Conservation (phyloP, 768 basidiomycete genomes). For the Tylopilus sp. region DNA sequence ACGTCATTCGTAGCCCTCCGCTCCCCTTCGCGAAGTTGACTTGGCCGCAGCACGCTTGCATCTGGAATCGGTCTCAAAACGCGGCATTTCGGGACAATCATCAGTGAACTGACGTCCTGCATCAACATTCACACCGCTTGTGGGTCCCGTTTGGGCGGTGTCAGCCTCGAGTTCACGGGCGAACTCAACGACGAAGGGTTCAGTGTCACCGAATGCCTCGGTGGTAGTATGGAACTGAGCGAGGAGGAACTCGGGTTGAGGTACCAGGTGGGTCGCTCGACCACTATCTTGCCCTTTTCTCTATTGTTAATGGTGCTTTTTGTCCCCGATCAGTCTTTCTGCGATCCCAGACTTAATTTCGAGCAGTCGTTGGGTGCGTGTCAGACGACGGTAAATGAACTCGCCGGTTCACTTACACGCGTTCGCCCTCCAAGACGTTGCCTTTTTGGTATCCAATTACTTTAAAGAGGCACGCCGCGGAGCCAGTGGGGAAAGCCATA, state of each 20-base stretch:
- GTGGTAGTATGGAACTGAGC: conserved; percentile 91
- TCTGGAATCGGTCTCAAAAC: conserved; percentile 84
- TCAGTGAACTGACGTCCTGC: conserved; percentile 79
- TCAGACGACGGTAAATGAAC: neutral
- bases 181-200: conserved; percentile 88
- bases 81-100: conserved; percentile 83
- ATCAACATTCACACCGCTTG: conserved; percentile 75
- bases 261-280: conserved; percentile 61
- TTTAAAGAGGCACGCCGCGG: conserved; percentile 66
- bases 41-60: conserved; percentile 67
- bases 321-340: conserved; percentile 61
- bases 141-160: conserved; percentile 74
- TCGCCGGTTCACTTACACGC: neutral
- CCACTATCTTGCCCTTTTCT: neutral
- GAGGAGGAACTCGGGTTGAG: conserved; percentile 88
- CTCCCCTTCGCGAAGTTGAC: conserved; percentile 1
- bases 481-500: conserved; percentile 16
- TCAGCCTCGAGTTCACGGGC: conserved; percentile 90
- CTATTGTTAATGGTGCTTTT: neutral
- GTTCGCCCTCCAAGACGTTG: conserved; percentile 53
- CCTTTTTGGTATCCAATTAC: conserved; percentile 80
- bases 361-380: conserved; percentile 89
- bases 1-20: conserved; percentile 29
- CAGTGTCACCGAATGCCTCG: conserved; percentile 94
- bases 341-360: conserved; percentile 91